phyloP scores from a whole-genome alignment of 148 eudicot species.

The Nepenthes mirabilis region DNA sequence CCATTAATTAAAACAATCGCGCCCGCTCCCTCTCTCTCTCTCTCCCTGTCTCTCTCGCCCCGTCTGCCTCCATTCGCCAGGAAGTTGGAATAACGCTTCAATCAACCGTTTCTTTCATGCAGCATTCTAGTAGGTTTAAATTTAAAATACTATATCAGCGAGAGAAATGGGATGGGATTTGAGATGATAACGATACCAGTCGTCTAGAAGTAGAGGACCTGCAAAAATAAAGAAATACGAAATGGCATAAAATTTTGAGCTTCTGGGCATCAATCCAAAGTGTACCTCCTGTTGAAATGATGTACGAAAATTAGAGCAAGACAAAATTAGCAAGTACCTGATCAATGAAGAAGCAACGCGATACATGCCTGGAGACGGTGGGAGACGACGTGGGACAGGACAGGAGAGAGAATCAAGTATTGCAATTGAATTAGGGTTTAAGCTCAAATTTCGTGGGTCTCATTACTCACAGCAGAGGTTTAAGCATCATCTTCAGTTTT shows the following conservation, averaged over 20 bases:
- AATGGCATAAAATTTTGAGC: background rate
- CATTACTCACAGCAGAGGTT: too few species aligned
- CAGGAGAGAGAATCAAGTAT: too few species aligned
- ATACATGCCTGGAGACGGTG: slow-evolving; percentile 26
- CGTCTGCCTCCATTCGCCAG: too few species aligned
- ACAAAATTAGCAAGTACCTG: slow-evolving; percentile 29
- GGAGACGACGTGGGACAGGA: background rate
- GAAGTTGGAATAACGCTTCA: too few species aligned
- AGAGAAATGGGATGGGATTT: background rate
- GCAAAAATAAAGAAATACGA: slow-evolving; percentile 4
- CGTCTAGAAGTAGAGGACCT: slow-evolving; percentile 65
- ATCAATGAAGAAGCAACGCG: slow-evolving; percentile 53
- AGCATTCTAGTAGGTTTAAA: background rate
- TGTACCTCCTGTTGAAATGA: background rate
- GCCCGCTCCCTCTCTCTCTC: too few species aligned
- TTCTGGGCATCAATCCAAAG: background rate
- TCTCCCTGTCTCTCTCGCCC: too few species aligned
- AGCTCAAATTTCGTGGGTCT: too few species aligned
- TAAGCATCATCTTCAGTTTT: too few species aligned
- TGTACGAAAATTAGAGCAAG: background rate
- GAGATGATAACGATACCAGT: slow-evolving; percentile 27
- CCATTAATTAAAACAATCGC: too few species aligned
- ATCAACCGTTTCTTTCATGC: too few species aligned
- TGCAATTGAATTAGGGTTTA: too few species aligned
- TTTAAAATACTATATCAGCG: background rate